Base-by-base conservation (phyloP, 1,139 yeast species). In the Blastobotrys ciferrii region DNA sequence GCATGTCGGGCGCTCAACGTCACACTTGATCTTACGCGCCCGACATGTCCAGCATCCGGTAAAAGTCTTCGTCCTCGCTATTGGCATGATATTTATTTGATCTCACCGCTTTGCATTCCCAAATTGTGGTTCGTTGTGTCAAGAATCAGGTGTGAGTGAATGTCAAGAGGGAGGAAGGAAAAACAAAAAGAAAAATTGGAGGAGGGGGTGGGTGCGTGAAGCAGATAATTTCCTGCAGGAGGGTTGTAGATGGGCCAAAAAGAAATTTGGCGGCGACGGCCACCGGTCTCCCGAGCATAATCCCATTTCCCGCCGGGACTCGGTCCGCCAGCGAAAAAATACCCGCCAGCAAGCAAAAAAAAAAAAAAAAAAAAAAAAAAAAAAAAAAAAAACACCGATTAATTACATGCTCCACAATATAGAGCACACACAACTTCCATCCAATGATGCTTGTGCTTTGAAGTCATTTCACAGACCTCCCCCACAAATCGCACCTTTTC, bases 31-130 rank as follows among this genome's bases (percentile, higher is more conserved):
- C 59, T 81, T 80, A 15, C 86, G 63, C 14, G 76, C 64, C 28
- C 86, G 68, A 54, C 87, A 81, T 0, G 86, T 81, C 70, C 81
- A 80, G 60, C 87, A 81, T 1, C 86, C 87, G 1, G 80, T 62
- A 71, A 76, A 77, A 0, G 81, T 75, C 59, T 77, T 77, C 4
- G 73, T 69, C 52, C 73, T 13, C 14, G 53, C 41, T 13, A 45
- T 42, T 18, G 51, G 44, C 48, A 45, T 48, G 7, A 15, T 18
- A 15, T 39, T 20, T 15, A 15, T 39, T 3, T 14, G n/a, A 7
- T 17, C 19, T 9, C 37, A 33, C 17, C 37, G 17, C 37, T 33
- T 17, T 23, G 9, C 28, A 23, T 23, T 23, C 28, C 28, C 28
- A 23, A 23, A 23, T 6, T 9, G 5, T 23, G 28, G 28, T 6